Base-by-base conservation (phyloP, 805 yeast genomes). In the Debaryomyces maramus region DNA sequence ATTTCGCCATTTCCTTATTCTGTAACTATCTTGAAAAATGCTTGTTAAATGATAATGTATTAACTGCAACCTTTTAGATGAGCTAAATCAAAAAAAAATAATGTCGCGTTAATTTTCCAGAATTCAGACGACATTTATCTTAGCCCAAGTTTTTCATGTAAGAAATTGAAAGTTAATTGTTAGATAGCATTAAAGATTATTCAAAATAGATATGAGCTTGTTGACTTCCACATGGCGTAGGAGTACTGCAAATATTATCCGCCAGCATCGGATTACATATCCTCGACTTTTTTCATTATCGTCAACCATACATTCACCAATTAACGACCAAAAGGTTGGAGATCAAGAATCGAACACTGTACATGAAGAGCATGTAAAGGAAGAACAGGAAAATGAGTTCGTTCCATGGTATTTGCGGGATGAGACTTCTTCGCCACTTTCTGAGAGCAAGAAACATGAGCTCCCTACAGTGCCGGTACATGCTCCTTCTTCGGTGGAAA, bases 321-420 rank as follows among this genome's bases (percentile, higher is more conserved):
- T n/a, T n/a, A n/a, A n/a, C n/a, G n/a, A n/a, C n/a, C n/a, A n/a
- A n/a, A n/a, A n/a, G n/a, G n/a, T n/a, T n/a, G n/a, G n/a, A n/a
- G n/a, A n/a, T n/a, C n/a, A n/a, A n/a, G n/a, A n/a, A 22, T 10
- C 28, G 28, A 10, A 24, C 26, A 24, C n/a, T n/a, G 13, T 5
- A 24, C 15, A 11, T 7, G 11, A 29, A 7, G 32, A 13, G 11
- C 14, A 14, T 15, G 6, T 29, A 6, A 28, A 33, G n/a, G 36
- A 20, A 4, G 14, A 8, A 33, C 4, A 33, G 9, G 29, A 16
- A 6, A 20, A 21, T 11, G 35, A 16, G 16, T 14, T 23, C 13
- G 24, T 61, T 0, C 88, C 89, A 0, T 83, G 89, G 89, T 83
- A 82, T 46, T 59, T 83, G 37, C 66, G 81, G 36, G 71, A 70